phyloP scores from a whole-genome alignment of 2,329 filamentous ascomycete species.

The Curvularia lunata region DNA sequence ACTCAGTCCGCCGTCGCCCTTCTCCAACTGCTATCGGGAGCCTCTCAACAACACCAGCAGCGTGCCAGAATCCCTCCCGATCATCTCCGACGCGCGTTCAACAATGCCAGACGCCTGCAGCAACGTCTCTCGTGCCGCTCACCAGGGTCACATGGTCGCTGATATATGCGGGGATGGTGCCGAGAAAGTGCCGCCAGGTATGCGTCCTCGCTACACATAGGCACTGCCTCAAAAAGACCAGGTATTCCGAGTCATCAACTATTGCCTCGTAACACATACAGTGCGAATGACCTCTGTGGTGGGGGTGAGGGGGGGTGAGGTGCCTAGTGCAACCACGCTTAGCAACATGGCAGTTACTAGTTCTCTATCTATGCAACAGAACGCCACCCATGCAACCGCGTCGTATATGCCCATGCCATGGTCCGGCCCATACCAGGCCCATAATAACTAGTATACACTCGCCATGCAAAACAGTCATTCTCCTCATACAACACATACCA shows the following conservation, averaged over 20 bases:
- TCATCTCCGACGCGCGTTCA: slow-evolving; percentile 3
- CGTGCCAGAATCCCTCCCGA: neutral
- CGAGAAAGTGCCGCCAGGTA: neutral
- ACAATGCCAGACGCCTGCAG: neutral
- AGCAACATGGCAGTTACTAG: neutral
- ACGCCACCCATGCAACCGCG: slow-evolving; percentile 15
- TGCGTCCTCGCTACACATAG: neutral
- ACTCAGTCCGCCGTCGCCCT: neutral
- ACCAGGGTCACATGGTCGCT: slow-evolving; percentile 2
- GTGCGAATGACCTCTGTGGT: neutral
- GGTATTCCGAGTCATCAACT: neutral
- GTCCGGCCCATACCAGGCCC: slow-evolving; percentile 1
- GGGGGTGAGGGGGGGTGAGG: neutral
- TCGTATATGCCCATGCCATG: slow-evolving; percentile 5
- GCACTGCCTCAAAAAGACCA: neutral
- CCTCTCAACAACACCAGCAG: neutral
- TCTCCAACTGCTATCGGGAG: neutral
- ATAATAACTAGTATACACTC: slow-evolving; percentile 8
- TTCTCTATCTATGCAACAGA: slow-evolving; percentile 12
- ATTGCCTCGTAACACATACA: neutral
- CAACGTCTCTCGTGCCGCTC: neutral
- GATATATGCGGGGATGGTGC: slow-evolving; percentile 3
- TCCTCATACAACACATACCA: slow-evolving; percentile 2
- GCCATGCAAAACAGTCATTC: slow-evolving; percentile 8
- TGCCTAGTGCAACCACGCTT: neutral